Evolutionary conservation across 2,329 filamentous ascomycete genomes (phyloP).

Genomic region (Bertia moriformis): DNA sequence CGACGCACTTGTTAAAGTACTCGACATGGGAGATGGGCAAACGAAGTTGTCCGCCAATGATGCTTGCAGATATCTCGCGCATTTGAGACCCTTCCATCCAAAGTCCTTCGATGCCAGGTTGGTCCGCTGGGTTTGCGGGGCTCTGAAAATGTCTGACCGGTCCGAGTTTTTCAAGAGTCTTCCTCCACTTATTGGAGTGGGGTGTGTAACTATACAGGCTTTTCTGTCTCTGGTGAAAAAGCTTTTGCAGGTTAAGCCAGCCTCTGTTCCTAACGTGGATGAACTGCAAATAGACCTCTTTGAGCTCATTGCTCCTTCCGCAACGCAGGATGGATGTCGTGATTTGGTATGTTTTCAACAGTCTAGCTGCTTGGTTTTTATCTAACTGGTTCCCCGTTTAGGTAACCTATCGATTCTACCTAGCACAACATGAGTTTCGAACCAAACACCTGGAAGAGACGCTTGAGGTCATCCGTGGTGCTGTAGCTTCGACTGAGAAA

Average conservation of each 20-base stretch:
- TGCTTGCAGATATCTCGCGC: slow-evolving; percentile 21
- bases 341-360: not conserved
- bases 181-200: slow-evolving; percentile 23
- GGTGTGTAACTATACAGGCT: slow-evolving; percentile 23
- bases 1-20: slow-evolving; percentile 18
- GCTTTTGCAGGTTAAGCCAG: not conserved
- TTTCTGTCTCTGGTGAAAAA: slow-evolving; percentile 11
- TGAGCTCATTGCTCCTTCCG: not conserved
- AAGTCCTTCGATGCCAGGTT: slow-evolving; percentile 25
- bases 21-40: slow-evolving; percentile 14
- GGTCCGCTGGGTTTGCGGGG: slow-evolving; percentile 21
- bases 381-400: no score
- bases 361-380: no score
- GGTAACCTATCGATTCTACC: slow-evolving; percentile 21
- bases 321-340: not conserved
- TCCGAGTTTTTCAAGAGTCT: slow-evolving; percentile 16
- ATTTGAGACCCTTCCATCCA: slow-evolving; percentile 23
- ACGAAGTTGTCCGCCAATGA: slow-evolving; percentile 15
- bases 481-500: slow-evolving; percentile 5
- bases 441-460: slow-evolving; percentile 15
- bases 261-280: not conserved
- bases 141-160: slow-evolving; percentile 17
- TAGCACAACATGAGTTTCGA: slow-evolving; percentile 21
- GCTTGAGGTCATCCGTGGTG: slow-evolving; percentile 16
- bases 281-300: not conserved